Evolutionary conservation across 495 filamentous ascomycete species (phyloP).

Genomic region (Xylaria venustula): DNA sequence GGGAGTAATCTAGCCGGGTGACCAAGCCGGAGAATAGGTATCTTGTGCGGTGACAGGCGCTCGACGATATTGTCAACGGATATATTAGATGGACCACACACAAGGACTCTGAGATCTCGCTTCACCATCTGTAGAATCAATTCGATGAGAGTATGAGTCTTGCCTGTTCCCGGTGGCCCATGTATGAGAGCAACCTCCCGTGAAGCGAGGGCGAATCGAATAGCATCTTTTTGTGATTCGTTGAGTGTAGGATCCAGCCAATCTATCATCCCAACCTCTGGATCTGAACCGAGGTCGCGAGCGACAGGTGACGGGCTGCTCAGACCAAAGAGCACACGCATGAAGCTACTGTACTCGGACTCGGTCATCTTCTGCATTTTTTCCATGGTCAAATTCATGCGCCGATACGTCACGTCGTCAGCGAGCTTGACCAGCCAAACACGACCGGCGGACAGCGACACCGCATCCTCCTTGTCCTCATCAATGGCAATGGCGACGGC

Average conservation of each 20-base stretch:
- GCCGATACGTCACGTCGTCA: constrained; percentile 88
- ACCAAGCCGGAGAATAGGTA: constrained; percentile 86
- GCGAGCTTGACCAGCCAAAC: constrained; percentile 82
- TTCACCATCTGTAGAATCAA: constrained; percentile 82
- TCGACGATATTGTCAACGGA: constrained; percentile 99
- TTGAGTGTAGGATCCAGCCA: constrained; percentile 83
- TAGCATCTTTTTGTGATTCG: constrained; percentile 85
- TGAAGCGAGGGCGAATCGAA: constrained; percentile 81
- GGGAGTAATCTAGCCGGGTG: constrained; percentile 92
- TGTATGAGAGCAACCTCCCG: constrained; percentile 90
- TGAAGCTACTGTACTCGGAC: constrained; percentile 67
- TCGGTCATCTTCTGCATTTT: constrained; percentile 70
- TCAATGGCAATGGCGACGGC: constrained; percentile 71
- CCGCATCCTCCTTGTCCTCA: constrained; percentile 58
- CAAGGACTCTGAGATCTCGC: constrained; percentile 70
- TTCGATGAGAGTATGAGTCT: constrained; percentile 96
- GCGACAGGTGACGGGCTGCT: constrained; percentile 57
- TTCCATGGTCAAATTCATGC: constrained; percentile 90
- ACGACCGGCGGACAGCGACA: constrained; percentile 57
- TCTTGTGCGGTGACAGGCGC: constrained; percentile 74
- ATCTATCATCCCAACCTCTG: constrained; percentile 47
- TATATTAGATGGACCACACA: constrained; percentile 95
- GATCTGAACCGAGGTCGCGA: constrained; percentile 35
- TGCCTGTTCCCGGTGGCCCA: constrained; percentile 94
- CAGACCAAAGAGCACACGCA: constrained; percentile 81